Percentiles rank a stretch among this genome's conserved stretches.
Evolutionary conservation across 2,329 filamentous ascomycete species (phyloP).

Genomic region (Neoascochyta sp.): DNA sequence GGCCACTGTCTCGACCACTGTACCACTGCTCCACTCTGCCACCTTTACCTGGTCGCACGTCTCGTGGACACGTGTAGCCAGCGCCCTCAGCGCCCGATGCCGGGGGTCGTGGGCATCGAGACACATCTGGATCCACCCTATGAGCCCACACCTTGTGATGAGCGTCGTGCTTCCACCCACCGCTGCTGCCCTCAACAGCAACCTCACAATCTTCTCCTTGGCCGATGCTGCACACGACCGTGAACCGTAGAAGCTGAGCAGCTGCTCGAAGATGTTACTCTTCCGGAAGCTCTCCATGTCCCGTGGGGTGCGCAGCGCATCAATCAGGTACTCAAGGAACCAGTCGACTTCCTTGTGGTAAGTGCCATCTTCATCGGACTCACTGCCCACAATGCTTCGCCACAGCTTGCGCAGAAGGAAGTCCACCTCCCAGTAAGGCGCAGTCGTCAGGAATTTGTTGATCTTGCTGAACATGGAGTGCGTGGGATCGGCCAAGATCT

Average conservation of each 20-base stretch:
- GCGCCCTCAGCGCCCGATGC: constrained; percentile 50
- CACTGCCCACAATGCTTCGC: constrained; percentile 68
- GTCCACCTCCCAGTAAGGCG: constrained; percentile 66
- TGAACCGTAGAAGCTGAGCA: constrained; percentile 66
- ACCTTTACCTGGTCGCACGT: constrained; percentile 66
- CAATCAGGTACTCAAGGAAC: constrained; percentile 68
- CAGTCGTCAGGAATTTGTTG: constrained; percentile 76
- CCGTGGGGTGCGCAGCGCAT: constrained; percentile 56
- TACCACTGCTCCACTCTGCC: constrained; percentile 59
- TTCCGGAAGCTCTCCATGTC: constrained; percentile 61
- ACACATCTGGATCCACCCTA: constrained; percentile 70
- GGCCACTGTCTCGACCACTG: constrained; percentile 11
- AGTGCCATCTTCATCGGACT: constrained; percentile 70
- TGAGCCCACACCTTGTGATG: constrained; percentile 68
- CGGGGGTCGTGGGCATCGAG: constrained; percentile 47
- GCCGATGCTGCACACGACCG: constrained; percentile 59
- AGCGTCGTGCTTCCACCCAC: constrained; percentile 75
- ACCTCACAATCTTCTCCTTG: constrained; percentile 59
- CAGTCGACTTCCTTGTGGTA: constrained; percentile 67
- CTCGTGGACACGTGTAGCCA: constrained; percentile 59
- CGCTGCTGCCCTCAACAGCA: constrained; percentile 65
- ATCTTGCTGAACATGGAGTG: constrained; percentile 82
- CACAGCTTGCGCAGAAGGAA: constrained; percentile 58
- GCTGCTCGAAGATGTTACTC: constrained; percentile 68
- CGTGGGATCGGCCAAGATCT: constrained; percentile 69